These are phyloP conservation scores for Fraxinus angustifolia DNA, from an alignment of 305 asterid genomes.

Conservation along the genomic window DNA sequence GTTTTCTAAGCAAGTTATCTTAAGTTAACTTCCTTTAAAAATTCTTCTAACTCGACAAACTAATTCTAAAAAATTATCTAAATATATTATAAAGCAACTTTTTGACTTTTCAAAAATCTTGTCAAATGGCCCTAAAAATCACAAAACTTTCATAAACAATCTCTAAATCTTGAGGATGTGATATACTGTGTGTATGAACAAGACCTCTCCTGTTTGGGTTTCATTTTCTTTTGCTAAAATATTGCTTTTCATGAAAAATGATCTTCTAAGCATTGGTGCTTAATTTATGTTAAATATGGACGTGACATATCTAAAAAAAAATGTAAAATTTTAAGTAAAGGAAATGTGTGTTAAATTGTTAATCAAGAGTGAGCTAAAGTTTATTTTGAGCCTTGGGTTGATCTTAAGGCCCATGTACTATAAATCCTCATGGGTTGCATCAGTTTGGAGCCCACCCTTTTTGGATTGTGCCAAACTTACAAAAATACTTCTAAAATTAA, in stretches of 20 bases:
- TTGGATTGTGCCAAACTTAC: not conserved
- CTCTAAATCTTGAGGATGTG: too few species aligned
- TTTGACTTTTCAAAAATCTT: too few species aligned
- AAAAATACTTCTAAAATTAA: too few species aligned
- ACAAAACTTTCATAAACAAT: too few species aligned
- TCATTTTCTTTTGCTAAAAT: not conserved
- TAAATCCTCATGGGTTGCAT: not conserved
- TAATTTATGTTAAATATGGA: not conserved
- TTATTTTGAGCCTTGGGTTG: not conserved
- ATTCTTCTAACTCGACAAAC: not conserved
- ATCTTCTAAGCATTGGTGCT: not conserved
- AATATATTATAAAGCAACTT: too few species aligned
- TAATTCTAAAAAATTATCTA: too few species aligned
- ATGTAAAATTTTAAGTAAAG: not conserved
- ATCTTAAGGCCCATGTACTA: not conserved
- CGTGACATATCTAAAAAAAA: not conserved
- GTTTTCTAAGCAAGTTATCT: too few species aligned
- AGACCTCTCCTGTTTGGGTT: not conserved
- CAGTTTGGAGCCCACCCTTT: not conserved
- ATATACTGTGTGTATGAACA: not conserved
- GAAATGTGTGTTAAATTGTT: not conserved
- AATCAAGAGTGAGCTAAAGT: not conserved
- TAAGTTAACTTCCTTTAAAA: too few species aligned
- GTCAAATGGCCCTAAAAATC: too few species aligned
- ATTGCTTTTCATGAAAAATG: not conserved